phyloP scores from a whole-genome alignment of 345 rosid genomes.

The Hypericum androsaemum region DNA sequence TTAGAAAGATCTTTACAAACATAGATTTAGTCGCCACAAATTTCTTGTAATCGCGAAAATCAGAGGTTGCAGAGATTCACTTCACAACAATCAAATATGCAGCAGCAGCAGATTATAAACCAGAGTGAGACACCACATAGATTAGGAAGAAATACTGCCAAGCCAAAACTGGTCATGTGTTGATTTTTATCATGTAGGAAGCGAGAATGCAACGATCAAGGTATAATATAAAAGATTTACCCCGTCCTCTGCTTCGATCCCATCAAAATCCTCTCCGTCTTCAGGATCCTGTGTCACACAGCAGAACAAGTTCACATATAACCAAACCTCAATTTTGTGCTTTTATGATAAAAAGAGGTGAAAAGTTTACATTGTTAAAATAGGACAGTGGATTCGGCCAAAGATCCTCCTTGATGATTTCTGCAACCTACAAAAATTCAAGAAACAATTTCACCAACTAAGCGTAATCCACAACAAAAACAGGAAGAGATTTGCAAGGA shows the following conservation, averaged over 20 bases:
- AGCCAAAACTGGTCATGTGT: too few species aligned
- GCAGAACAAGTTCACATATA: neutral
- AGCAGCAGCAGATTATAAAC: too few species aligned
- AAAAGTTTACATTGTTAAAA: constrained; percentile 13
- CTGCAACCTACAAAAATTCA: constrained; percentile 14
- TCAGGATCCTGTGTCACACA: constrained; percentile 11
- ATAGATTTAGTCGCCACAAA: neutral
- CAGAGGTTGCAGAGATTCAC: neutral
- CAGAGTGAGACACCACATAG: too few species aligned
- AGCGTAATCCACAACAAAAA: neutral
- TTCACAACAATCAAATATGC: too few species aligned
- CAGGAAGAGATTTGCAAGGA: neutral
- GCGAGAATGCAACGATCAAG: too few species aligned
- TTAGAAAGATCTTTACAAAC: neutral
- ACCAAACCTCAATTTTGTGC: neutral
- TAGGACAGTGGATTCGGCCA: constrained; percentile 23
- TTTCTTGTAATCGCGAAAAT: neutral
- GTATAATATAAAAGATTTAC: constrained; percentile 2
- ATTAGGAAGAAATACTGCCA: too few species aligned
- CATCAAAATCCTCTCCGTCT: constrained; percentile 10
- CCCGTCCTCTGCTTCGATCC: constrained; percentile 11
- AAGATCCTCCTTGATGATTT: constrained; percentile 21
- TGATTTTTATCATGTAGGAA: too few species aligned
- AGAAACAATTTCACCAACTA: neutral
- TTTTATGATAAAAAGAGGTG: neutral